Conservation (phyloP, 2,329 filamentous ascomycete genomes). For the Falciphora oryzae region DNA sequence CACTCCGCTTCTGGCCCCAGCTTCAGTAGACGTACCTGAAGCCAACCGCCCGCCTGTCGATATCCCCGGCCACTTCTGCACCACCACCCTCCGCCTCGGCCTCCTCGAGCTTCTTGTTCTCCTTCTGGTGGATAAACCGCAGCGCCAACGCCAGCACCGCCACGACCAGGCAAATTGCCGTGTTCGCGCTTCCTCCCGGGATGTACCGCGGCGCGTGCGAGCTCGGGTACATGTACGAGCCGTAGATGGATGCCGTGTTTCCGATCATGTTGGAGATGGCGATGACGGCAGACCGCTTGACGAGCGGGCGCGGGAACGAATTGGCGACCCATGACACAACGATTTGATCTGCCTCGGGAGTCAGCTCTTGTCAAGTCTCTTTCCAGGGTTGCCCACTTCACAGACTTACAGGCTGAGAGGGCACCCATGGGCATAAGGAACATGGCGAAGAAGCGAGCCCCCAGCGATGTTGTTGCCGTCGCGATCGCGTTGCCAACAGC, state of each 20-base stretch:
- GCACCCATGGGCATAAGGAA: constrained; percentile 55
- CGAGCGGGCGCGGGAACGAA: constrained; percentile 64
- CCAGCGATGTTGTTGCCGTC: constrained; percentile 42
- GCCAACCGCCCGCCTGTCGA: constrained; percentile 9
- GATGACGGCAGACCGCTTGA: constrained; percentile 59
- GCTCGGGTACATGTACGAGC: constrained; percentile 13
- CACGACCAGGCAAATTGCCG: constrained; percentile 56
- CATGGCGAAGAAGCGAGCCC: constrained; percentile 55
- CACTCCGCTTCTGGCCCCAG: not conserved
- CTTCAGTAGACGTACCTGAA: not conserved
- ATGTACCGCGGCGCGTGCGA: constrained; percentile 35
- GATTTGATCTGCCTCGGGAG: constrained; percentile 33
- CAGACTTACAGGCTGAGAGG: constrained; percentile 35
- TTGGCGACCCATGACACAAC: constrained; percentile 66
- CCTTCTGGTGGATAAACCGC: constrained; percentile 47
- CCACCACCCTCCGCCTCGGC: constrained; percentile 1
- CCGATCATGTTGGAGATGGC: constrained; percentile 63
- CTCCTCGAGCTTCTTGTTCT: constrained; percentile 54
- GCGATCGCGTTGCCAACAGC: constrained; percentile 50
- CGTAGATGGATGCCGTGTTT: constrained; percentile 47
- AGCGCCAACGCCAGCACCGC: constrained; percentile 46
- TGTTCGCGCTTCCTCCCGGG: constrained; percentile 53
- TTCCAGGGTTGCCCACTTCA: fast-evolving
- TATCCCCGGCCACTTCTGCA: constrained; percentile 12
- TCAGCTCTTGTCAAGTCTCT: not conserved